A percentile compares a stretch with the other conserved stretches of the same genome.
phyloP scores from a whole-genome alignment of 1,284 basidiomycete species.

The Malassezia nana region DNA sequence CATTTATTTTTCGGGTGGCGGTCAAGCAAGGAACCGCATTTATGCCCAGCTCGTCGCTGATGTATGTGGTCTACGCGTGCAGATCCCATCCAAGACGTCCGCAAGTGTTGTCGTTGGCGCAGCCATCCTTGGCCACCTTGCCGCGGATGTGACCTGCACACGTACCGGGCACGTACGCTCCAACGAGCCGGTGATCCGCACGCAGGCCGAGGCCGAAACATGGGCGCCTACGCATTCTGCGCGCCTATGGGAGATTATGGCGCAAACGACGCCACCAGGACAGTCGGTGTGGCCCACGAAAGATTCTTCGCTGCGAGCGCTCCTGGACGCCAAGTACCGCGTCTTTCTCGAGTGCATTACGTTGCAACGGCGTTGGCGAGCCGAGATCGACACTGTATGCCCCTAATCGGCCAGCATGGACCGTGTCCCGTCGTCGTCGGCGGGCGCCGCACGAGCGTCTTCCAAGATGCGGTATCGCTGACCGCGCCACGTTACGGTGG shows the following conservation, averaged over 20 bases:
- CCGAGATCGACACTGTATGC: not conserved
- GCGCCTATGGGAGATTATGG: conserved; percentile 86
- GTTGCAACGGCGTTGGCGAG: conserved; percentile 4
- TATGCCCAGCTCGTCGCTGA: conserved; percentile 63
- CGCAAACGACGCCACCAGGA: conserved; percentile 81
- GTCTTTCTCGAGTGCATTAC: conserved; percentile 12
- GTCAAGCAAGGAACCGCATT: conserved; percentile 40
- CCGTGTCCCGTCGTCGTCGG: not conserved
- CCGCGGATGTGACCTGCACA: conserved; percentile 56
- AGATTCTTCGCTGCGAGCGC: conserved; percentile 57
- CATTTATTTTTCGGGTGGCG: conserved; percentile 70
- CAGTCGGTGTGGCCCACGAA: conserved; percentile 62
- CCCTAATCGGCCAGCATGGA: conserved; percentile 8
- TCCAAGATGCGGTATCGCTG: conserved; percentile 14
- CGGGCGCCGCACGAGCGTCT: conserved; percentile 10
- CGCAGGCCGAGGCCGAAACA: conserved; percentile 52
- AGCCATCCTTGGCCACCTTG: conserved; percentile 85
- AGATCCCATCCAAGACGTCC: conserved; percentile 65
- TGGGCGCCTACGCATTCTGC: conserved; percentile 57
- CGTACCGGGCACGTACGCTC: not conserved
- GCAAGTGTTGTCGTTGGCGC: conserved; percentile 82
- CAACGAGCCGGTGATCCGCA: conserved; percentile 14
- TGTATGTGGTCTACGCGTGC: conserved; percentile 69
- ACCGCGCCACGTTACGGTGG: conserved; percentile 18
- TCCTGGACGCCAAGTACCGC: conserved; percentile 78